Percentiles rank a stretch among this genome's conserved stretches.
phyloP scores from a whole-genome alignment of 371 early-diverging fungal species.

The Caulochytrium protostelioides region DNA sequence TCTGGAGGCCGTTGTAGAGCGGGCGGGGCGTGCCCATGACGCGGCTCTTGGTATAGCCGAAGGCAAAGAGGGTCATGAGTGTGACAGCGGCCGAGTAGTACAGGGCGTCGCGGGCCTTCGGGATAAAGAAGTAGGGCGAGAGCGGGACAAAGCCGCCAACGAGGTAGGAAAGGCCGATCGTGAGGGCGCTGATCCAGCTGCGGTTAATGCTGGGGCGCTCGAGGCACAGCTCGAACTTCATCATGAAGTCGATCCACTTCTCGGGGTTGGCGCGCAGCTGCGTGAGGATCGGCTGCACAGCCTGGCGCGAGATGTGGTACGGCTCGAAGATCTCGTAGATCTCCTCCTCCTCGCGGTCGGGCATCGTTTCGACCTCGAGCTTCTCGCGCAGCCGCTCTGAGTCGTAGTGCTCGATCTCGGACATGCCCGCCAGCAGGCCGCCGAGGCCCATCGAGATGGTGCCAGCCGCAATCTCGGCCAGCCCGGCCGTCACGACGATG shows the following conservation, averaged over 20 bases:
- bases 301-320: slow-evolving; percentile 31
- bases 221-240: slow-evolving; percentile 45
- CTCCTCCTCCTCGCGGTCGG: slow-evolving; percentile 40
- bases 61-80: slow-evolving; percentile 29
- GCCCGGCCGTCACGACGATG: slow-evolving; percentile 43
- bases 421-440: slow-evolving; percentile 40
- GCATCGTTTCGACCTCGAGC: slow-evolving; percentile 30
- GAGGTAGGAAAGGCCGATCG: slow-evolving; percentile 44
- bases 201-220: slow-evolving; percentile 37
- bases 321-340: slow-evolving; percentile 27
- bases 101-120: slow-evolving; percentile 22
- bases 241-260: slow-evolving; percentile 51
- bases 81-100: slow-evolving; percentile 34
- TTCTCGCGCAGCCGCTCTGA: slow-evolving; percentile 35
- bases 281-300: slow-evolving; percentile 37
- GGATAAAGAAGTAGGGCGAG: slow-evolving; percentile 37
- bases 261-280: slow-evolving; percentile 29
- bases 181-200: slow-evolving; percentile 39
- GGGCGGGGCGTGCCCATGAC: slow-evolving; percentile 28
- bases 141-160: slow-evolving; percentile 46
- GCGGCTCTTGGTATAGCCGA: slow-evolving; percentile 38
- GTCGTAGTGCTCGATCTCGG: slow-evolving; percentile 46
- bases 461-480: slow-evolving; percentile 43
- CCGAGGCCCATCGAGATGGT: slow-evolving; percentile 37
- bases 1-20: slow-evolving; percentile 30